These are phyloP conservation scores for Diaporthe vexans DNA, from an alignment of 2,329 filamentous ascomycete genomes.

Conservation along the genomic window DNA sequence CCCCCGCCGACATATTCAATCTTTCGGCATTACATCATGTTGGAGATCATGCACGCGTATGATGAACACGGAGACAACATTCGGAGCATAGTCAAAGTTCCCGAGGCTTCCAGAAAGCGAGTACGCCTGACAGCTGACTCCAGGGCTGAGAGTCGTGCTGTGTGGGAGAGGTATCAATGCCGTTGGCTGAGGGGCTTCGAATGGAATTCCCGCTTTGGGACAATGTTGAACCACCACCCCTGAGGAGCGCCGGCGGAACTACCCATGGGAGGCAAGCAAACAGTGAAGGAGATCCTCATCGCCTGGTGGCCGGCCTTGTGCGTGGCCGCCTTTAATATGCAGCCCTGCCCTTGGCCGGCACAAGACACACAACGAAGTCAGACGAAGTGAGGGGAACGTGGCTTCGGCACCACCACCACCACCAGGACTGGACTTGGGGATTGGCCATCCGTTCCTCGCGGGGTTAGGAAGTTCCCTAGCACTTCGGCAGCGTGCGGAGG, in stretches of 20 bases:
- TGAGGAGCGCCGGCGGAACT: neutral
- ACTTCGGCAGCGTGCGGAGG: neutral
- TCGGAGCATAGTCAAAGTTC: neutral
- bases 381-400: conserved; percentile 19
- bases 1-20: neutral
- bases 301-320: neutral
- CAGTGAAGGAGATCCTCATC: neutral
- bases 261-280: neutral
- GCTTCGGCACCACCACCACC: neutral
- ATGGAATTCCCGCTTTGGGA: conserved; percentile 14
- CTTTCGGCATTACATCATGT: conserved; percentile 19
- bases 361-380: conserved; percentile 14
- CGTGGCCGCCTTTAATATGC: neutral
- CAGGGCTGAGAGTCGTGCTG: neutral
- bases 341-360: neutral
- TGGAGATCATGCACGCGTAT: conserved; percentile 16
- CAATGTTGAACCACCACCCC: neutral
- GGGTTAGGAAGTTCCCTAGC: conserved; percentile 2
- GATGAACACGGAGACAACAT: conserved; percentile 15
- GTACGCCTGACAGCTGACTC: conserved; percentile 8
- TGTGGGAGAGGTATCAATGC: conserved; percentile 1
- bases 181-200: conserved; percentile 23
- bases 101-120: conserved; percentile 18
- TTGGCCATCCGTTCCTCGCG: neutral
- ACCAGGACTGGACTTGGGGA: neutral